A percentile compares a stretch with the other conserved stretches of the same genome.
These are phyloP conservation scores for Populus hybrid DNA, from an alignment of 441 rosid genomes.

Conservation along the genomic window DNA sequence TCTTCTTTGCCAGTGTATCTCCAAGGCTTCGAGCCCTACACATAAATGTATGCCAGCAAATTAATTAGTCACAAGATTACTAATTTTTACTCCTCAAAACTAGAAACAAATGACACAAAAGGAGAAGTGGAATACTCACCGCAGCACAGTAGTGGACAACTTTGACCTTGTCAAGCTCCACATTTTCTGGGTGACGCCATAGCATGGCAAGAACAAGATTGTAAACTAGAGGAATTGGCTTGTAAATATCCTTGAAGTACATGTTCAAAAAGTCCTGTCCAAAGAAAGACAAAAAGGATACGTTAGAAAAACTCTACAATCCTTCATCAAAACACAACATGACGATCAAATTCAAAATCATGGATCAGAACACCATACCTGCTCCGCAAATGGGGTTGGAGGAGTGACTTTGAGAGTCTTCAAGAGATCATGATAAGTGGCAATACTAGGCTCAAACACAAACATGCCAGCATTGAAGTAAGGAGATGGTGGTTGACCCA, in stretches of 20 bases:
- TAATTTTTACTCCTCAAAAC: no score
- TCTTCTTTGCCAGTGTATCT: slow-evolving; percentile 71
- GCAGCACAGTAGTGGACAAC: slow-evolving; percentile 84
- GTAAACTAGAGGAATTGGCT: slow-evolving; percentile 54
- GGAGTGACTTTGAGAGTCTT: slow-evolving; percentile 42
- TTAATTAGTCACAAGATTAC: no score
- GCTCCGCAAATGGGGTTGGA: slow-evolving; percentile 79
- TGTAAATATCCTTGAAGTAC: slow-evolving; percentile 63
- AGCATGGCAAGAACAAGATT: slow-evolving; percentile 82
- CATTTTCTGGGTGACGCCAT: slow-evolving; percentile 80
- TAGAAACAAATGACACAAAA: background rate
- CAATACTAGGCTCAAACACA: slow-evolving; percentile 57
- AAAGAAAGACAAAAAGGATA: background rate
- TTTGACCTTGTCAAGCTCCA: slow-evolving; percentile 54
- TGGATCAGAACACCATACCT: slow-evolving; percentile 30
- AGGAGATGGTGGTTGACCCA: slow-evolving; percentile 58
- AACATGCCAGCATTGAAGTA: slow-evolving; percentile 93
- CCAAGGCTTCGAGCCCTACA: slow-evolving; percentile 59
- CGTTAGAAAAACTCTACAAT: background rate
- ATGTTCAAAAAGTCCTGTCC: slow-evolving; percentile 66
- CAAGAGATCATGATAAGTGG: slow-evolving; percentile 43
- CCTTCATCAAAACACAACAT: background rate
- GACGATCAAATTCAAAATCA: background rate
- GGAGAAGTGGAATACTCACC: slow-evolving; percentile 24
- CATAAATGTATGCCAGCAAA: background rate